Evolutionary conservation across 2,329 filamentous ascomycete genomes (phyloP).

Genomic region (Neopestalotiopsis clavispora): DNA sequence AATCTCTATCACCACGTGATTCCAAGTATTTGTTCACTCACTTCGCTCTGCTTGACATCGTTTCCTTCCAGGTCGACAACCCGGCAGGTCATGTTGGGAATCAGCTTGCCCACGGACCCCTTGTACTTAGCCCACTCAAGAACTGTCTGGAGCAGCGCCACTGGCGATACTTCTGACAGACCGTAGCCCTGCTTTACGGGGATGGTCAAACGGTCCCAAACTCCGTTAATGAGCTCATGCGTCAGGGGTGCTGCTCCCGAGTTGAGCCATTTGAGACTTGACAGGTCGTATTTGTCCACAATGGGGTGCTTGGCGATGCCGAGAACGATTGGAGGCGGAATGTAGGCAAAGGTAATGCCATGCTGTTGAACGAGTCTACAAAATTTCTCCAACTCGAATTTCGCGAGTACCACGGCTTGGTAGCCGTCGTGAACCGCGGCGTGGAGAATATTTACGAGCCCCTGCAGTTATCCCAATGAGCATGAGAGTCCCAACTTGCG

Average conservation of each 20-base stretch:
- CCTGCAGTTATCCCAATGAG: slow-evolving; percentile 37
- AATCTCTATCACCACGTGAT: no score
- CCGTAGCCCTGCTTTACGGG: slow-evolving; percentile 94
- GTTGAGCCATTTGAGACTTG: slow-evolving; percentile 80
- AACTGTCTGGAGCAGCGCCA: slow-evolving; percentile 75
- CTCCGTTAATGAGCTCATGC: slow-evolving; percentile 75
- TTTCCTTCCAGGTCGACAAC: slow-evolving; percentile 70
- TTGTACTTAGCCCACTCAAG: slow-evolving; percentile 77
- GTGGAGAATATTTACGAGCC: slow-evolving; percentile 72
- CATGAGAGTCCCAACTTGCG: neutral
- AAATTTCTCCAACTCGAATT: slow-evolving; percentile 82
- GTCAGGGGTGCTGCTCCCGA: slow-evolving; percentile 87
- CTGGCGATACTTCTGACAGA: slow-evolving; percentile 83
- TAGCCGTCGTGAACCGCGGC: slow-evolving; percentile 72
- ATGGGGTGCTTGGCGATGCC: slow-evolving; percentile 79
- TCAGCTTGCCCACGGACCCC: slow-evolving; percentile 77
- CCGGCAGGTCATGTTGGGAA: slow-evolving; percentile 81
- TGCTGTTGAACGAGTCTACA: slow-evolving; percentile 78
- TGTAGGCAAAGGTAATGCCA: slow-evolving; percentile 77
- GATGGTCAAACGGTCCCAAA: slow-evolving; percentile 75
- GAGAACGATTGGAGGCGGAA: slow-evolving; percentile 85
- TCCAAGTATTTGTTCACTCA: slow-evolving; percentile 23
- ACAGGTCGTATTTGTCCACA: slow-evolving; percentile 81
- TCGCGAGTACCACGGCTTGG: slow-evolving; percentile 72
- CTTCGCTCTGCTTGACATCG: slow-evolving; percentile 59